Evolutionary conservation across 2,329 filamentous ascomycete species (phyloP).

Genomic region (Ophiostoma fasciatum): DNA sequence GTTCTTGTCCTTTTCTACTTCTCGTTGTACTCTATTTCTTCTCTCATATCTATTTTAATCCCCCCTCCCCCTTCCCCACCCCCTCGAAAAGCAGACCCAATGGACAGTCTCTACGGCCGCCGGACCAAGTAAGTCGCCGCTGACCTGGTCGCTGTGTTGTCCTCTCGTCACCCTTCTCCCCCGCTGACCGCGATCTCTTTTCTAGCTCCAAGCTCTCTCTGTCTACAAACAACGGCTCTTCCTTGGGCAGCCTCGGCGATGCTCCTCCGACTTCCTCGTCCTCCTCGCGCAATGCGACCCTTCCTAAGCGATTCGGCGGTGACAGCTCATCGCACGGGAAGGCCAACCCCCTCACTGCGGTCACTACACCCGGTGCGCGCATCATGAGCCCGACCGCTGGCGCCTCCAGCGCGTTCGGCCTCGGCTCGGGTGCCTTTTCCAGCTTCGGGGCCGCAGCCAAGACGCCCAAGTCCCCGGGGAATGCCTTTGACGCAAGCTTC

Average conservation of each 20-base stretch:
- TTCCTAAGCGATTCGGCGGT: constrained; percentile 61
- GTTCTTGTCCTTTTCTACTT: neutral
- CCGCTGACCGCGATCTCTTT: constrained; percentile 5
- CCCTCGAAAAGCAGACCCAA: constrained; percentile 23
- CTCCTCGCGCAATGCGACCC: constrained; percentile 42
- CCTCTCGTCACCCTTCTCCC: neutral
- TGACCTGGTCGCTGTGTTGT: constrained; percentile 11
- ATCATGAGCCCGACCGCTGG: constrained; percentile 61
- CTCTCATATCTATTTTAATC: constrained; percentile 8
- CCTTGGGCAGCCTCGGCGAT: constrained; percentile 6
- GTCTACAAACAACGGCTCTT: constrained; percentile 35
- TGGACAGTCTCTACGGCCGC: constrained; percentile 63
- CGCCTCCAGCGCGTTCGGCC: constrained; percentile 78
- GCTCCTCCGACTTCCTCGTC: constrained; percentile 32
- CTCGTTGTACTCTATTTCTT: neutral
- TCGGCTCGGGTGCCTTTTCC: constrained; percentile 90
- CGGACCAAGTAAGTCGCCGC: constrained; percentile 56
- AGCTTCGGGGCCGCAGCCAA: constrained; percentile 79
- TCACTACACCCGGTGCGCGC: constrained; percentile 53
- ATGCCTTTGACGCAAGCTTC: constrained; percentile 60
- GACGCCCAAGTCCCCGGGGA: constrained; percentile 72
- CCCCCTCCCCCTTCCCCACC: constrained; percentile 4
- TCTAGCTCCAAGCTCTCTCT: constrained; percentile 77
- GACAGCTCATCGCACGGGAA: constrained; percentile 60
- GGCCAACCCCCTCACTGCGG: constrained; percentile 64